phyloP scores from a whole-genome alignment of 2,329 filamentous ascomycete species.

The Colletotrichum sp. region DNA sequence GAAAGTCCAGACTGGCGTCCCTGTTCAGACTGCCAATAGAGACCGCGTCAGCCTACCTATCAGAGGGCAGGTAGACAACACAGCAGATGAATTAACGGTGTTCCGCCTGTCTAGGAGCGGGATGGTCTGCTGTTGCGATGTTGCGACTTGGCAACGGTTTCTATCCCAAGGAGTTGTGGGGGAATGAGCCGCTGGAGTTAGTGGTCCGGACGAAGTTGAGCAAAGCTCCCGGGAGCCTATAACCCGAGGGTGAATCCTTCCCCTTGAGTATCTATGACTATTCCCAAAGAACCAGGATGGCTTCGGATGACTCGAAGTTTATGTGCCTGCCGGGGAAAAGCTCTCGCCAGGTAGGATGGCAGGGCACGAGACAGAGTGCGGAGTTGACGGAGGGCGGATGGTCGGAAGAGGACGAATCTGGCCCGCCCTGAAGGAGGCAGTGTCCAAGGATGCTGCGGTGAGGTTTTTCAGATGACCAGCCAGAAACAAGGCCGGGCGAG shows the following conservation, averaged over 20 bases:
- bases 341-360: background rate
- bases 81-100: background rate
- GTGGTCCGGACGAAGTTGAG: background rate
- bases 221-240: background rate
- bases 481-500: background rate
- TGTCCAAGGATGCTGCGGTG: background rate
- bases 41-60: background rate
- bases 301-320: conserved; percentile 12
- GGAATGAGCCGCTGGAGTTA: background rate
- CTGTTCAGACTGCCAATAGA: background rate
- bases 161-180: background rate
- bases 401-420: background rate
- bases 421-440: background rate
- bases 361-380: background rate
- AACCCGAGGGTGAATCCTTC: background rate
- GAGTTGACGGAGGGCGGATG: background rate
- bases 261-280: background rate
- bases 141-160: background rate
- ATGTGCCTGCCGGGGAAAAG: background rate
- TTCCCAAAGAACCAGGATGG: background rate
- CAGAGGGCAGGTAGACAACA: background rate
- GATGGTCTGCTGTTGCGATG: background rate
- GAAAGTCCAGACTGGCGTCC: background rate
- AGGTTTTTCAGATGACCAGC: background rate
- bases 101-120: background rate